phyloP scores from a whole-genome alignment of 129 eudicot species.

The Saposhnikovia divaricata region DNA sequence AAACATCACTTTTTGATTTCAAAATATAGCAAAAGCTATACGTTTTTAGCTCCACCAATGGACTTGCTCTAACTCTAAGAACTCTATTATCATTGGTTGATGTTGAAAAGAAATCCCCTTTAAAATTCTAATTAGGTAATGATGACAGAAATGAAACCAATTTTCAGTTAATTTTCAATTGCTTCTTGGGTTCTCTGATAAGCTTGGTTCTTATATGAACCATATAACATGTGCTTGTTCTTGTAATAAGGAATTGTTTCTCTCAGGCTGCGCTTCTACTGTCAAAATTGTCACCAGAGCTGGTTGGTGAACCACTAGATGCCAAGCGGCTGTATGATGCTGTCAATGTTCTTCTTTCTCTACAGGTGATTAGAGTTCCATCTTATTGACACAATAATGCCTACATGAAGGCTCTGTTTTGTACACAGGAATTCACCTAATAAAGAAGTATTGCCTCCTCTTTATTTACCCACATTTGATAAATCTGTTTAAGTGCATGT shows the following conservation, averaged over 20 bases:
- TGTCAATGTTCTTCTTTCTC: slow-evolving; percentile 74
- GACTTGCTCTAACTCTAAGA: not conserved
- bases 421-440: not conserved
- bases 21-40: too few relatives aligned
- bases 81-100: not conserved
- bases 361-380: slow-evolving; percentile 47
- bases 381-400: not conserved
- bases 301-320: slow-evolving; percentile 74
- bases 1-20: too few relatives aligned
- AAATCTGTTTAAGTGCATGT: not conserved
- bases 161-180: not conserved
- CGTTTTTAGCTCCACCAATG: too few relatives aligned
- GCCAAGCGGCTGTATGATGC: slow-evolving; percentile 59
- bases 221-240: not conserved
- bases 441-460: not conserved
- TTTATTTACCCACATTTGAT: not conserved
- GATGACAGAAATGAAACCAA: not conserved
- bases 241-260: slow-evolving; percentile 6
- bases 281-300: slow-evolving; percentile 60
- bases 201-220: not conserved
- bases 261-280: slow-evolving; percentile 63
- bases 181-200: not conserved
- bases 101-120: not conserved
- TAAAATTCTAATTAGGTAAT: not conserved
- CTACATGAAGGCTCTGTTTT: not conserved